These are phyloP conservation scores for Fusarium poae DNA, from an alignment of 2,329 filamentous ascomycete genomes.

Conservation along the genomic window DNA sequence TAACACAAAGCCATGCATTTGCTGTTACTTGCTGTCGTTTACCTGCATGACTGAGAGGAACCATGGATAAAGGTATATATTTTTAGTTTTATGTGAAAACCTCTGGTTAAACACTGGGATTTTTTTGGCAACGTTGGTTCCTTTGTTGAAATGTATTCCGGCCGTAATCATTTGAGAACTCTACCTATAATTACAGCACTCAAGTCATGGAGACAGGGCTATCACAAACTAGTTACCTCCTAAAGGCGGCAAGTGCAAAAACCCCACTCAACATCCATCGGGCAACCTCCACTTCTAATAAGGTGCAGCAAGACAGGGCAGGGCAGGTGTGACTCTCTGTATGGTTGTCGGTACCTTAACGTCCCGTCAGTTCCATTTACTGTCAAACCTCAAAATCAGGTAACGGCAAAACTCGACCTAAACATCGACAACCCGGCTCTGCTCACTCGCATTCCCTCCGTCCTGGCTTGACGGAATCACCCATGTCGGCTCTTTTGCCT, in stretches of 20 bases:
- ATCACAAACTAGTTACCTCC: background rate
- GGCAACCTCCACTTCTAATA: background rate
- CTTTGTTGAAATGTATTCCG: background rate
- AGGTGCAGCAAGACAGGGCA: background rate
- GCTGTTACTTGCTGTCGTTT: background rate
- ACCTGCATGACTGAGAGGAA: background rate
- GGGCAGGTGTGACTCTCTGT: conserved; percentile 2
- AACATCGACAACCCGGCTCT: conserved; percentile 35
- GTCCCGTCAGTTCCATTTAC: conserved; percentile 6
- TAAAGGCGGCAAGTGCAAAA: conserved; percentile 5
- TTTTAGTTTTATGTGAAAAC: background rate
- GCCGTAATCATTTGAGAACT: background rate
- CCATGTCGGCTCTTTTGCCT: conserved; percentile 57
- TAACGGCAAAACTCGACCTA: conserved; percentile 35
- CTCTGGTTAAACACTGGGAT: background rate
- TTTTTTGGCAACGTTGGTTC: background rate
- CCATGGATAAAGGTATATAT: background rate
- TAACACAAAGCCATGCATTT: background rate
- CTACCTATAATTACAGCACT: background rate
- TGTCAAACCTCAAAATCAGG: conserved; percentile 42
- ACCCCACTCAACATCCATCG: conserved; percentile 1
- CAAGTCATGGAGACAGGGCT: background rate
- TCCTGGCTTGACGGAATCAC: conserved; percentile 52
- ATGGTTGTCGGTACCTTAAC: conserved; percentile 14
- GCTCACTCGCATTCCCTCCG: conserved; percentile 41